Base-by-base conservation (phyloP, 2,329 filamentous ascomycete genomes). In the Alternaria sp. region DNA sequence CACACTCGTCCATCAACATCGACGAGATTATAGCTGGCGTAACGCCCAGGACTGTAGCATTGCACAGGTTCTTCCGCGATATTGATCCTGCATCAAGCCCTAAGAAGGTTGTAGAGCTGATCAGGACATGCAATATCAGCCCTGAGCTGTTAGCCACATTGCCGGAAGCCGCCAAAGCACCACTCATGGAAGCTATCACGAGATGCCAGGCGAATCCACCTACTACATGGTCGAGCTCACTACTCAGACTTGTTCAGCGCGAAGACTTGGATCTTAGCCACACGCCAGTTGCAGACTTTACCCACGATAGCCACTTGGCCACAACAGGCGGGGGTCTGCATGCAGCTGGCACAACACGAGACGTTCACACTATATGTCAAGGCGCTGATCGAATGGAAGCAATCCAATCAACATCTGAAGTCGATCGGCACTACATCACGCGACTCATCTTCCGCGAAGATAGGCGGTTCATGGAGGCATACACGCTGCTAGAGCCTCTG, bases 401-500 rank as follows among this genome's bases (percentile, higher is more conserved):
- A 0, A 89, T 91, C 58, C 91, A 96, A 67, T 93, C 93, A 50
- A 90, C 91, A 6, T 91, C 93, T 59, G 94, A 96, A 76, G 91
- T 90, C 30, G 93, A 97, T 74, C 89, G 93, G 26, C 74, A 79
- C 90, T 95, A 77, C 87, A 89, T 98, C 8, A 96, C 96, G 28
- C 89, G 90, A 55, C 85, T 96, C 9, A 90, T 99, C 26, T 99
- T 98, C 85, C 90, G 90, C 63, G 93, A 98, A 69, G 96, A 99
- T 74, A 89, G 93, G 63, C 90, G 96, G 36, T 90, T 97, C 59
- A 90, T 93, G 65, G 96, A 99, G 81, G 96, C 93, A 0, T 89
- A 90, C 58, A 89, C 87, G 57, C 84, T 99, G 59, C 84, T 99
- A n/a, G 94, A 96, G 60, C 96, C 96, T 26, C 89, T 91, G 56